Evolutionary conservation across 805 yeast species (phyloP), one percentile per base, ranked within the genome.

Genomic region (Groenewaldozyma tartarivorans): DNA sequence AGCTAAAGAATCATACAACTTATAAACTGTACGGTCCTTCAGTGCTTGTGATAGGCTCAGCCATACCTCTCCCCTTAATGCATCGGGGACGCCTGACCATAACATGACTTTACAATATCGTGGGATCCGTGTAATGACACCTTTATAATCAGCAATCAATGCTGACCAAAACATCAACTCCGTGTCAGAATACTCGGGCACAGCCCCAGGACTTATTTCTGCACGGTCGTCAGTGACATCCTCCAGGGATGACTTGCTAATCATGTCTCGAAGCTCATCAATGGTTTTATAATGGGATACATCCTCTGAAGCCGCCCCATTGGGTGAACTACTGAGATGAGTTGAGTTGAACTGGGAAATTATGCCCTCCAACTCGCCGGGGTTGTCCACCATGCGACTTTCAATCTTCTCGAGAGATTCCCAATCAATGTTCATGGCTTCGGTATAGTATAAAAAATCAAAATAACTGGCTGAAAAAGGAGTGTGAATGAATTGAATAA

Each of bases 1-100:
- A 34, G 63, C 63, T 38, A 69, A 54, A 4, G 67, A 57, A 33
- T 55, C 55, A 46, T 61, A 68, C 11, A 68, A 50, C 9, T 55
- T 52, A 36, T 57, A 51, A 27, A 65, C 48, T 7, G 61, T 52
- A 7, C 47, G 36, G 13, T 56, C 55, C 26, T 47, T 36, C 29
- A 24, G 29, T 18, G 58, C 52, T 20, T 55, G 52, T 16, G 58
- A 44, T 60, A 61, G 52, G 27, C 57, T 41, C 26, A 47, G 53
- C 66, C 66, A 61, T n/a, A 50, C 61, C 24, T 43, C 47, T 15
- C 64, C 66, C 15, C 66, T 47, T 17, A 61, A 44, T 4, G 61
- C 52, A 4, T 61, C 57, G 3, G 66, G 66, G 7, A 61, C 46
- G 18, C 64, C 66, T 3, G 51, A 47, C 39, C 54, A 36, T 11